These are phyloP conservation scores for Camellia sinensis DNA, from an alignment of 148 eudicot species.

Conservation along the genomic window DNA sequence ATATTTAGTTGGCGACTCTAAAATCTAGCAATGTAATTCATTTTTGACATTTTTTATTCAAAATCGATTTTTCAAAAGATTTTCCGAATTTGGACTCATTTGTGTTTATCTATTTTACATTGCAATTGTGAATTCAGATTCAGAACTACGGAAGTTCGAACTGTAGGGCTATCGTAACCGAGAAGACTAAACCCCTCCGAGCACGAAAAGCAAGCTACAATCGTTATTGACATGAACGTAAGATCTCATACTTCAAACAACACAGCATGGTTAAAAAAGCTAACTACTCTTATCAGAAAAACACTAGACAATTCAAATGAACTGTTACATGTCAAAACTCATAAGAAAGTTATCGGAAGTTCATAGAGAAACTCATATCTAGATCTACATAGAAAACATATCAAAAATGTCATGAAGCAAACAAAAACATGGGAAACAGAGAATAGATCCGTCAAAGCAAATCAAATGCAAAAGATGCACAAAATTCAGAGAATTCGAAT, in stretches of 20 bases:
- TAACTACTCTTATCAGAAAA: background rate
- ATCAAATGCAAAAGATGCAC: background rate
- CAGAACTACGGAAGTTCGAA: too few species aligned
- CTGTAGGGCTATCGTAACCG: too few species aligned
- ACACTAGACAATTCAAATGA: background rate
- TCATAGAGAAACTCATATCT: background rate
- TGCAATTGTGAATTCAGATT: too few species aligned
- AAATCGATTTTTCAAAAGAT: too few species aligned
- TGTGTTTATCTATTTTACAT: too few species aligned
- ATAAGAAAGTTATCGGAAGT: background rate
- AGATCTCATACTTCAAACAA: background rate
- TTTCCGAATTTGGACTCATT: too few species aligned
- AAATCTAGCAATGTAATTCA: too few species aligned
- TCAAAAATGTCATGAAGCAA: background rate
- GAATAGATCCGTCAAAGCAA: background rate
- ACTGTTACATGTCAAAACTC: background rate
- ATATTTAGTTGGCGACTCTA: too few species aligned
- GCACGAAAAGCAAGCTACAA: too few species aligned
- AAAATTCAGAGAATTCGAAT: background rate
- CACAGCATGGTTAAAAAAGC: background rate
- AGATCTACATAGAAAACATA: background rate
- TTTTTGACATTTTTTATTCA: too few species aligned
- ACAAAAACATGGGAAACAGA: background rate
- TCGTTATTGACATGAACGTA: background rate
- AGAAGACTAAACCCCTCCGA: too few species aligned